A percentile compares a stretch with the other conserved stretches of the same genome.
Conservation (phyloP, 2,329 filamentous ascomycete genomes). For the Exophiala sideris region DNA sequence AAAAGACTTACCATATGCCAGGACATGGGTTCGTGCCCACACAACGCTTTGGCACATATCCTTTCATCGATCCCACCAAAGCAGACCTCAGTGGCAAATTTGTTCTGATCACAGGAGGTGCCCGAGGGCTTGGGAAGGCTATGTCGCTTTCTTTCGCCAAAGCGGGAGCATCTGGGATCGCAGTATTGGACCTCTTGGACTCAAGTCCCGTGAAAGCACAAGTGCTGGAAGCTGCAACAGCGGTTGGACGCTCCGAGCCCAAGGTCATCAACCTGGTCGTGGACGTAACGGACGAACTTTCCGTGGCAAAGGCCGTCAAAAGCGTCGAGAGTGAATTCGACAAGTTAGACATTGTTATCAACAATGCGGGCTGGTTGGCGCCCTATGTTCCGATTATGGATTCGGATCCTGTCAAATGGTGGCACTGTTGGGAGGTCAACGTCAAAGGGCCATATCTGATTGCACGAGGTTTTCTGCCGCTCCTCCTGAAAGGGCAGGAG, state of each 20-base stretch:
- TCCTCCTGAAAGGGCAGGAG: constrained; percentile 30
- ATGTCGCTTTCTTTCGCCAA: constrained; percentile 34
- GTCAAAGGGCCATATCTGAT: constrained; percentile 42
- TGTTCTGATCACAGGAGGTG: constrained; percentile 38
- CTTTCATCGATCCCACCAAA: constrained; percentile 43
- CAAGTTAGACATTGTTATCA: constrained; percentile 27
- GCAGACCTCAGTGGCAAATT: constrained; percentile 33
- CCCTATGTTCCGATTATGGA: constrained; percentile 29
- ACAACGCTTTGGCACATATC: constrained; percentile 51
- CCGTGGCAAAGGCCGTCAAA: constrained; percentile 36
- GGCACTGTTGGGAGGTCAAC: constrained; percentile 50
- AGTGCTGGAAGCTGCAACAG: constrained; percentile 37
- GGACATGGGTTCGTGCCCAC: constrained; percentile 14
- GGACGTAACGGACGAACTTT: constrained; percentile 41
- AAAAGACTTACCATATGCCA: not conserved
- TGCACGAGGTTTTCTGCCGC: constrained; percentile 30
- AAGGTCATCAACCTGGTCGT: constrained; percentile 43
- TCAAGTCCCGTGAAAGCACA: constrained; percentile 37
- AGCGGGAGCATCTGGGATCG: constrained; percentile 45
- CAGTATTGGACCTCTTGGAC: constrained; percentile 51
- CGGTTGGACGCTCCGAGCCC: constrained; percentile 36
- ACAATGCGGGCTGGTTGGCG: constrained; percentile 25
- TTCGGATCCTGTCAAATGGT: constrained; percentile 41
- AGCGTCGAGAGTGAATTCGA: constrained; percentile 33
- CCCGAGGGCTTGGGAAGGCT: constrained; percentile 35